Base-by-base conservation (phyloP, 129 eudicot species). In the Dittrichia graveolens region DNA sequence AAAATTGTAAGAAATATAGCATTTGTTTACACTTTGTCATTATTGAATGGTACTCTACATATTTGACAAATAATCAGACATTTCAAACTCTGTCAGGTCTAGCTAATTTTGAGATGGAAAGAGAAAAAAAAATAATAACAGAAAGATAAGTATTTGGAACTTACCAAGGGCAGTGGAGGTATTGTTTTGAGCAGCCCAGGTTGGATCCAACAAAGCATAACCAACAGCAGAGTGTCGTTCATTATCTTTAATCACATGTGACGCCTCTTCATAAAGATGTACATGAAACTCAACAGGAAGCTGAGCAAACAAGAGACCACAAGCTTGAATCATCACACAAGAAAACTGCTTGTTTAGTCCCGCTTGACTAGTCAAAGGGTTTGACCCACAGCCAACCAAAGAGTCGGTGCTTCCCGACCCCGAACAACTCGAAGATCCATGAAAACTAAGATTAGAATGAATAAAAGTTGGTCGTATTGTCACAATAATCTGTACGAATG, bases 121-220 rank as follows among this genome's bases (percentile, higher is more conserved):
- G 39, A 3, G 5, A 43, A 69, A 57, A 13, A 8, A 56, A 71
- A 55, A 8, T 12, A 42, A 31, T 55, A 59, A 19, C 8, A 9
- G 0, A 16, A 80, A 24, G 52, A 31, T 55, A 14, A 57, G 58
- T 12, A 18, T 13, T 35, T 16, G 12, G n/a, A 48, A 56, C 75
- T 57, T 83, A 92, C 97, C 97, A 57, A 89, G 79, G 48, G 86
- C 85, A 34, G 94, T 88, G 7, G 91, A 86, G 44, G 97, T 92
- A 61, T 92, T 86, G 48, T 92, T 96, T 79, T 92, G 96, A 47
- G 91, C 89, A 68, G 94, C 96, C 89, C 89, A 85, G 47, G 96
- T 84, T 31, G 96, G 96, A 81, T 92, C 97, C 65, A 89, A 70
- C 75, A 91, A 77, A 67, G 89, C 89, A 77, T 83, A 89, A 73